Conservation (phyloP, 371 early-diverging fungal genomes). For the Aphelidium insulamus region DNA sequence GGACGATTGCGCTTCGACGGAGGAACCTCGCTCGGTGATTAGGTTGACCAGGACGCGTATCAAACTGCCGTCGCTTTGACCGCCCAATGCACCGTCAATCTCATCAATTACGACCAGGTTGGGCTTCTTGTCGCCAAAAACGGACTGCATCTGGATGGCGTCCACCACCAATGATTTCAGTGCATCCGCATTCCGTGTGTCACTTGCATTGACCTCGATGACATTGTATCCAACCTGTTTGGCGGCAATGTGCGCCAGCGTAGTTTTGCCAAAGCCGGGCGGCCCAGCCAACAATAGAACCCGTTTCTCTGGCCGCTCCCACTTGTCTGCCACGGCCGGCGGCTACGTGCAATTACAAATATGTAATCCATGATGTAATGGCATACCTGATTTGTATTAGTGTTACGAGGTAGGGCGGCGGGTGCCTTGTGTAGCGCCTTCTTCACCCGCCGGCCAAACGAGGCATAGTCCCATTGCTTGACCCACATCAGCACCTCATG, state of each 20-base stretch:
- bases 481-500: conserved; percentile 76
- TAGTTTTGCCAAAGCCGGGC: conserved; percentile 97
- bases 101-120: conserved; percentile 83
- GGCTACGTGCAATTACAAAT: too few species aligned
- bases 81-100: conserved; percentile 75
- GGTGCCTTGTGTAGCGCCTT: too few species aligned
- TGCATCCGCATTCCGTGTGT: conserved; percentile 68
- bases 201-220: conserved; percentile 96
- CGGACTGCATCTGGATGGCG: conserved; percentile 51
- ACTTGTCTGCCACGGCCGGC: too few species aligned
- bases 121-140: conserved; percentile 39
- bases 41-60: too few species aligned
- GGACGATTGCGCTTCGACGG: conserved; percentile 6
- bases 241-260: conserved; percentile 83
- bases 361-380: too few species aligned
- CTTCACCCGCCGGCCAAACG: too few species aligned
- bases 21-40: too few species aligned
- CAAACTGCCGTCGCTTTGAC: conserved; percentile 33
- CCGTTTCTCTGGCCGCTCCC: conserved; percentile 35
- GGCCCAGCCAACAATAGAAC: conserved; percentile 84
- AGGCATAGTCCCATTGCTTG: conserved; percentile 88
- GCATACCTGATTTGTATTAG: too few species aligned
- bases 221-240: conserved; percentile 74
- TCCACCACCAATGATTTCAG: conserved; percentile 45
- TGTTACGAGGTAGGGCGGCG: too few species aligned